Conservation (phyloP, 106 monocot genomes). For the Acorus calamus region DNA sequence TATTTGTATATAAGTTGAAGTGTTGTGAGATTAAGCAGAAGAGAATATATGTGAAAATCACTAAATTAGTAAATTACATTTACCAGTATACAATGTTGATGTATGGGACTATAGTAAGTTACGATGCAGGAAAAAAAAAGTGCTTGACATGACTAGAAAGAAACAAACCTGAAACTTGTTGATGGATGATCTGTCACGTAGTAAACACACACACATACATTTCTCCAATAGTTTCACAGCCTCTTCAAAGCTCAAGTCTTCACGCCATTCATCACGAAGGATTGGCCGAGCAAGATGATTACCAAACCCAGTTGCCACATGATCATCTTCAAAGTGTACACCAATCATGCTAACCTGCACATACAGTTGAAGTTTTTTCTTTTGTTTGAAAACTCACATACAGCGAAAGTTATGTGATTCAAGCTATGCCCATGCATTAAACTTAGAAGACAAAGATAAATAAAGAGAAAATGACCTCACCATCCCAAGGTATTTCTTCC, state of each 20-base stretch:
- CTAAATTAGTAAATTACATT: no score
- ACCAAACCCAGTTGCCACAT: conserved; percentile 83
- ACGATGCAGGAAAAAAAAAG: no score
- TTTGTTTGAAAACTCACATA: no score
- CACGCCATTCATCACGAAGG: conserved; percentile 72
- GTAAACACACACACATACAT: conserved; percentile 66
- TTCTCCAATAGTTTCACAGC: conserved; percentile 79
- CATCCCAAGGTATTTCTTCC: conserved; percentile 74
- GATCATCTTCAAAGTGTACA: conserved; percentile 74
- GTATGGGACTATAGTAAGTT: no score
- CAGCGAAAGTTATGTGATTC: no score
- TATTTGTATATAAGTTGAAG: no score
- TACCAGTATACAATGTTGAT: no score
- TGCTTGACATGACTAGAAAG: no score
- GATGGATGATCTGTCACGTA: conserved; percentile 73
- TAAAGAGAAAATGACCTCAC: conserved; percentile 10
- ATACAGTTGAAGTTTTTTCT: no score
- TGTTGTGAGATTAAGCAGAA: no score
- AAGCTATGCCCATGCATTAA: neutral
- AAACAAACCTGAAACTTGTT: conserved; percentile 70
- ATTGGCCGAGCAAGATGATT: conserved; percentile 76
- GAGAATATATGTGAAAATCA: no score
- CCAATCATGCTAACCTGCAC: conserved; percentile 76
- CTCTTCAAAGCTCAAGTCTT: conserved; percentile 69
- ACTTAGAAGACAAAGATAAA: neutral